phyloP scores from a whole-genome alignment of 345 rosid species.

The Xanthoceras sorbifolium region DNA sequence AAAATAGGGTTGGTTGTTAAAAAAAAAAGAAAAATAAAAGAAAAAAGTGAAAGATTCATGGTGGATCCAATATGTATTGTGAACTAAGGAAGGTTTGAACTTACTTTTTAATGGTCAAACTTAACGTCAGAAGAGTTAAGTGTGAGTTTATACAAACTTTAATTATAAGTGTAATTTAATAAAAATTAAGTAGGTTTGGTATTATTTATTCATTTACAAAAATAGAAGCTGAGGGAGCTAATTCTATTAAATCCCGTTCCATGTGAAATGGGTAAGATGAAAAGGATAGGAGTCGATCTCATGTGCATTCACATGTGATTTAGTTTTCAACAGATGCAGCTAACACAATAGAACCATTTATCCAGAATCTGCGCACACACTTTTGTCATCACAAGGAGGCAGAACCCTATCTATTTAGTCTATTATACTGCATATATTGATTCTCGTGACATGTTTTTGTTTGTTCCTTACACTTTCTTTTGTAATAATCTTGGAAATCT shows the following conservation, averaged over 20 bases:
- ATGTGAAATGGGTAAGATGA: constrained; percentile 9
- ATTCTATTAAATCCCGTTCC: constrained; percentile 3
- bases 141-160: no score
- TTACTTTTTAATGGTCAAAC: no score
- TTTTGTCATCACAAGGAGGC: not conserved
- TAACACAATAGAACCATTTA: not conserved
- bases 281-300: not conserved
- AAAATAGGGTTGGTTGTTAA: no score
- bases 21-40: no score
- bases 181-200: no score
- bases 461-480: not conserved
- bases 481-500: constrained; percentile 10
- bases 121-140: no score
- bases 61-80: no score
- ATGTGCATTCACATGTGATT: constrained; percentile 13
- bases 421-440: not conserved
- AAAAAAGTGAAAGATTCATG: no score
- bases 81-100: no score
- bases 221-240: not conserved
- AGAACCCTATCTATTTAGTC: not conserved
- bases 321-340: not conserved
- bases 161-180: no score
- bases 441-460: constrained; percentile 20
- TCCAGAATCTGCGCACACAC: not conserved
- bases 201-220: no score